Evolutionary conservation across 192 early-diverging fungal species (phyloP).

Genomic region (Radiomyces spectabilis): DNA sequence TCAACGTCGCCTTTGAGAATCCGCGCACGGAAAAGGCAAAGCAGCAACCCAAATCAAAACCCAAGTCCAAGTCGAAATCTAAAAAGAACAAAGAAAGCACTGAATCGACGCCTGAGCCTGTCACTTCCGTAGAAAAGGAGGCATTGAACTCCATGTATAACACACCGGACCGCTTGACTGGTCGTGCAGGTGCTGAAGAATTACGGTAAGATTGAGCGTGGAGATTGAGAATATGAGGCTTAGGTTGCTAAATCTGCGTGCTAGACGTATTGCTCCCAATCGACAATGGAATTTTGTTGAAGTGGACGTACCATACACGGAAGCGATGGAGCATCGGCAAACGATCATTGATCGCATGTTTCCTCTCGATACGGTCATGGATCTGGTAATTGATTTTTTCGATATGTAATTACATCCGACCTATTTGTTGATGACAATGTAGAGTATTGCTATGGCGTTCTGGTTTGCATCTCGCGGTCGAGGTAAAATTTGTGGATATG

Average conservation of each 20-base stretch:
- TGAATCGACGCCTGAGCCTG: neutral
- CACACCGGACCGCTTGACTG: slow-evolving; percentile 84
- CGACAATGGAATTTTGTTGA: slow-evolving; percentile 87
- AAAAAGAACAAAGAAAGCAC: neutral
- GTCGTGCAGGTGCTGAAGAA: slow-evolving; percentile 42
- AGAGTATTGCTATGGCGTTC: slow-evolving; percentile 94
- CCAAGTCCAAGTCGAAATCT: slow-evolving; percentile 15
- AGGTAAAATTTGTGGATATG: slow-evolving; percentile 32
- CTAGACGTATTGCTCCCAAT: slow-evolving; percentile 52
- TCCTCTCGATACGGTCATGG: slow-evolving; percentile 90
- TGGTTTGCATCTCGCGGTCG: slow-evolving; percentile 91
- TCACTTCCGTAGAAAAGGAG: neutral
- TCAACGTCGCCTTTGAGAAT: slow-evolving; percentile 97
- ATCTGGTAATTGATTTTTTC: slow-evolving; percentile 46
- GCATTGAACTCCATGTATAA: slow-evolving; percentile 34
- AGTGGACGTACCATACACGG: slow-evolving; percentile 75
- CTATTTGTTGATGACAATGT: slow-evolving; percentile 1
- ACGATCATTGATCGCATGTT: slow-evolving; percentile 68
- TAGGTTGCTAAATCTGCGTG: no score
- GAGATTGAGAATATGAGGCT: no score
- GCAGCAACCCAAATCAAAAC: slow-evolving; percentile 8
- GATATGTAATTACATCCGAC: neutral
- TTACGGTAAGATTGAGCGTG: slow-evolving; percentile 28
- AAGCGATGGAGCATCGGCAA: slow-evolving; percentile 42
- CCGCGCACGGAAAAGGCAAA: slow-evolving; percentile 54